Base-by-base conservation (phyloP, 257 asterid genomes). In the Ajuga chamaepitys region DNA sequence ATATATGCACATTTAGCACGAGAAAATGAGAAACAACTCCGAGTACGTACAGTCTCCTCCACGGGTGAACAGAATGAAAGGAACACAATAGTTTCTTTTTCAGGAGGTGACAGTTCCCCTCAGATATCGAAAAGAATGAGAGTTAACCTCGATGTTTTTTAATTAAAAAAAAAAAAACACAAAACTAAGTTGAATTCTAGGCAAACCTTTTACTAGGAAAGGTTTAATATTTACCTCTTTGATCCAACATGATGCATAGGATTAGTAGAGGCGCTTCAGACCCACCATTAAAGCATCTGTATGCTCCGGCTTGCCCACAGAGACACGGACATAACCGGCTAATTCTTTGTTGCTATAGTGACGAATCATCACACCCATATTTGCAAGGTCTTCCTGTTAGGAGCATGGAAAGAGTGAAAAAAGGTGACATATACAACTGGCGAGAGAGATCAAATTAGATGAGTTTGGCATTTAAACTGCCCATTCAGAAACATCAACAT, bases 241-340 rank as follows among this genome's bases (percentile, higher is more conserved):
- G 3, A 12, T 34, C 41, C 61, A 56, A 47, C 20, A 30, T 41
- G 4, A 21, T 47, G 64, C 40, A 54, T 10, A 8, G 47, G 46
- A 51, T 78, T 66, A 84, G 13, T 72, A 76, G 9, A 94, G 75
- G 76, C 62, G 68, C 66, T 76, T 75, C 66, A 90, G 82, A 73
- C 91, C 40, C 64, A 78, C 71, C 89, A 94, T 85, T 42, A 94
- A 71, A 50, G 87, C 86, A 71, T 86, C 88, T 0, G 97, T 90
- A 41, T 90, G 99, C 85, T 88, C 93, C 1, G 96, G 99, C 81
- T 88, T 90, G 32, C 99, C 99, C 17, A 88, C 97, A 20, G 99
- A 89, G 25, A 94, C 88, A 11, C 97, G 96, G 13, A 94, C 97
- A 44, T 79, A 94, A 58, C 95, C 95, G 4, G 81, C 80, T 75